Conservation (phyloP, 441 rosid genomes). For the Jatropha multifida region DNA sequence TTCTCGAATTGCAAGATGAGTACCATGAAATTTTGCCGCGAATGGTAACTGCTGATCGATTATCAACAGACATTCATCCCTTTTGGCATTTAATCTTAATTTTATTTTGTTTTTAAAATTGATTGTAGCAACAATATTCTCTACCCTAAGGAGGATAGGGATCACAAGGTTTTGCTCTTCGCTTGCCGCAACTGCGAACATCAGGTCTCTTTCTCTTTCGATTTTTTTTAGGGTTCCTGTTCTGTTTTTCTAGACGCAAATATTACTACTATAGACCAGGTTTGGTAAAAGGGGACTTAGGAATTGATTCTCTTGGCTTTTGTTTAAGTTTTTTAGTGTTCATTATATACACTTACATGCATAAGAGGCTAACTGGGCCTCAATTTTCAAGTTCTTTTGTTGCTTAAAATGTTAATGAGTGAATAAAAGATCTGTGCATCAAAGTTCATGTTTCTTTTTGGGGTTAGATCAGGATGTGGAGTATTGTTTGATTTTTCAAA, state of each 20-base stretch:
- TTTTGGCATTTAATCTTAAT: not conserved
- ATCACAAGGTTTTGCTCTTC: slow-evolving; percentile 63
- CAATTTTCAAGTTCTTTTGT: not conserved
- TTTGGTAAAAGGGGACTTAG: not conserved
- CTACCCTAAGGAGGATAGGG: slow-evolving; percentile 76
- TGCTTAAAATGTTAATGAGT: too few relatives aligned
- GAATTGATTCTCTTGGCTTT: not conserved
- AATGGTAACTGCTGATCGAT: slow-evolving; percentile 42
- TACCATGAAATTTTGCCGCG: slow-evolving; percentile 89
- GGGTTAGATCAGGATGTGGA: not conserved
- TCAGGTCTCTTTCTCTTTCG: slow-evolving; percentile 45
- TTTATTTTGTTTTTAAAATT: not conserved
- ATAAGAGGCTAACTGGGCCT: too few relatives aligned
- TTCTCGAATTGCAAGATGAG: slow-evolving; percentile 48
- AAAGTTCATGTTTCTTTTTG: not conserved
- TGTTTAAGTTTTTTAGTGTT: not conserved
- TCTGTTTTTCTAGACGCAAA: not conserved
- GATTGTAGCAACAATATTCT: slow-evolving; percentile 75
- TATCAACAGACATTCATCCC: not conserved
- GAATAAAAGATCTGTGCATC: too few relatives aligned
- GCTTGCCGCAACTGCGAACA: slow-evolving; percentile 96
- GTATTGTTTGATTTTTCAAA: not conserved
- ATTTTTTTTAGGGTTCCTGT: not conserved
- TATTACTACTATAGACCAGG: not conserved
- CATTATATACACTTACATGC: not conserved